A percentile compares a stretch with the other conserved stretches of the same genome.
These are phyloP conservation scores for Tulasnella sp. DNA, from an alignment of 768 basidiomycete genomes.

Conservation along the genomic window DNA sequence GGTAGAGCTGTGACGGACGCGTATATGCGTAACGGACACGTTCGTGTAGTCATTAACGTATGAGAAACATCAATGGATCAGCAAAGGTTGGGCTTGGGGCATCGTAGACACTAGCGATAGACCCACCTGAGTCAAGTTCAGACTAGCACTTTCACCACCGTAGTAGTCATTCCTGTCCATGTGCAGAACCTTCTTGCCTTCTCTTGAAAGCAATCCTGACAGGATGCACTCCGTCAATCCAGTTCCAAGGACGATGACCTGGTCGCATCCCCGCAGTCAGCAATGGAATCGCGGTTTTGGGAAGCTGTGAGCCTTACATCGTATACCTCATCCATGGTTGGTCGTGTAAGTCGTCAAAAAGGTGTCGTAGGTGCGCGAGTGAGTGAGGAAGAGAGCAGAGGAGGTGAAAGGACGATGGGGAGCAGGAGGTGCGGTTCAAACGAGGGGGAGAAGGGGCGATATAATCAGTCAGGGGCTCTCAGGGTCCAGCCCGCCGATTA, in stretches of 20 bases:
- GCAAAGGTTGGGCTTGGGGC: constrained; percentile 1
- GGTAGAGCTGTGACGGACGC: constrained; percentile 67
- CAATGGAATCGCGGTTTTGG: background rate
- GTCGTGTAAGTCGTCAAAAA: background rate
- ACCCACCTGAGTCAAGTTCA: constrained; percentile 93
- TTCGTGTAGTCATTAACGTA: background rate
- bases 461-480: constrained; percentile 7
- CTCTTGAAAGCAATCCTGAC: constrained; percentile 95
- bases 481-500: background rate
- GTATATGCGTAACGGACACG: background rate
- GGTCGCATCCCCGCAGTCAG: constrained; percentile 24
- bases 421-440: constrained; percentile 10
- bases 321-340: constrained; percentile 96
- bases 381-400: background rate
- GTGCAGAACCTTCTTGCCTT: constrained; percentile 99
- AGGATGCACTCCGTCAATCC: constrained; percentile 98
- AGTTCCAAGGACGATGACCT: constrained; percentile 92
- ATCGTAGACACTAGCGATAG: background rate
- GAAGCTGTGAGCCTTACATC: constrained; percentile 52
- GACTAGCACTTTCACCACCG: constrained; percentile 92
- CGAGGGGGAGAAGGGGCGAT: constrained; percentile 9
- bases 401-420: background rate
- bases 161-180: constrained; percentile 99
- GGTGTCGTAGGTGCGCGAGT: background rate
- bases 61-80: background rate